Base-by-base conservation (phyloP, 257 asterid species). In the Linaria vulgaris region DNA sequence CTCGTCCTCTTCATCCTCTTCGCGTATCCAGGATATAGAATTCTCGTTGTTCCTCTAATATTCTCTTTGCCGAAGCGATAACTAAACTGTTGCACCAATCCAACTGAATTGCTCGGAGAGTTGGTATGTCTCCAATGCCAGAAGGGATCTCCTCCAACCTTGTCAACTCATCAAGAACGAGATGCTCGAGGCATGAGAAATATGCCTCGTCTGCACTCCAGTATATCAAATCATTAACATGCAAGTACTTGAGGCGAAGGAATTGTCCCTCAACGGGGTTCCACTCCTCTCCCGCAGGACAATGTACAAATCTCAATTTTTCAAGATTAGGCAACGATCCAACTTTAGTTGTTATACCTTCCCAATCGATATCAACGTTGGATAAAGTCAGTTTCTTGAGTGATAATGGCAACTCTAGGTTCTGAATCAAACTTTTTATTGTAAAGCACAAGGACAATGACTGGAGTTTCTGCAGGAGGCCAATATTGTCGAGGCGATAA, bases 161-260 rank as follows among this genome's bases (percentile, higher is more conserved):
- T 2, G 3, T 3, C 37, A 30, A 2, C 3, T 30, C 37, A 2
- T 30, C 6, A 30, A 30, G 37, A 30, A 30, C 37, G 6, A 30
- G 37, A 30, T 30, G 16, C 39, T 31, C 51, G 1, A 67, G 65
- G 39, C 44, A 7, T 1, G 72, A 65, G 30, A 67, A 67, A 23
- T 67, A 59, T 12, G 38, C 7, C 3, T 16, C 31, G 12, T 56
- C 59, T 49, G 65, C 61, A 24, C 27, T 56, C 76, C 76, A 71
- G 3, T 5, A 71, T 21, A 12, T 64, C 56, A 0, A 0, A 6
- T 27, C 0, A 5, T n/a, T n/a, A n/a, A 64, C 17, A 1, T 1
- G 4, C 8, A 64, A 59, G 54, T 0, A 38, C 50, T 24, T 57
- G 8, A 71, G 60, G 12, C 48, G n/a, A 24, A 24, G 55, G 44